These are phyloP conservation scores for Bryum argenteum DNA, from an alignment of 225 moss, liverwort and hornwort species.

Conservation along the genomic window DNA sequence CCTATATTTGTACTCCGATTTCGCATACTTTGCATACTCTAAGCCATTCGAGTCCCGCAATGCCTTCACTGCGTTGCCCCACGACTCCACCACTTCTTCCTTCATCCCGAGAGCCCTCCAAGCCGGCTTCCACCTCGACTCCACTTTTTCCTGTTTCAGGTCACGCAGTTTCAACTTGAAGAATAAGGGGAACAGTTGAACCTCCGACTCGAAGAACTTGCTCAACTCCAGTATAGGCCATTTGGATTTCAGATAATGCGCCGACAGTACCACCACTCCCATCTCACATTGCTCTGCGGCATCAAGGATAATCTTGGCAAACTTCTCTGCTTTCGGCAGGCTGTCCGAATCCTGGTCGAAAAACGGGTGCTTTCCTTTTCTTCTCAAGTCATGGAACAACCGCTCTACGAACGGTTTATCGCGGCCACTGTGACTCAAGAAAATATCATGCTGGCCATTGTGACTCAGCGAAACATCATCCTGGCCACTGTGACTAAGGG, in stretches of 20 bases:
- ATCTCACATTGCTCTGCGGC: not conserved
- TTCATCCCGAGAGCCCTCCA: not conserved
- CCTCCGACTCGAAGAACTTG: not conserved
- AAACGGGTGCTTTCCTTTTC: not conserved
- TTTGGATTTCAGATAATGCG: not conserved
- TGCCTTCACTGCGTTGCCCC: not conserved
- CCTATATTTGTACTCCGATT: not conserved
- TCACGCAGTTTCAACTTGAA: not conserved
- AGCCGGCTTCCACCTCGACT: not conserved
- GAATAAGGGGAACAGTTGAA: not conserved
- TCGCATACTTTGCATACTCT: not conserved
- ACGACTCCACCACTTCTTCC: not conserved
- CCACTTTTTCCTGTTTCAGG: not conserved
- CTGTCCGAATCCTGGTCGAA: not conserved
- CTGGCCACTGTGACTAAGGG: too few relatives aligned
- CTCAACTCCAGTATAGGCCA: not conserved
- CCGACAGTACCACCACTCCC: not conserved
- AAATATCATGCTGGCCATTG: constrained; percentile 15
- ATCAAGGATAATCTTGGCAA: not conserved
- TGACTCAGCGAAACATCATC: constrained; percentile 9
- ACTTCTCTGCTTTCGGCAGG: not conserved
- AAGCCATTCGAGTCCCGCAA: not conserved
- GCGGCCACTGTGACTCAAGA: constrained; percentile 17
- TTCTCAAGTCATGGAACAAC: not conserved
- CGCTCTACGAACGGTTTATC: constrained; percentile 7